Evolutionary conservation across 495 filamentous ascomycete genomes (phyloP), one percentile per base, ranked within the genome.

Genomic region (Penicillium turbatum): DNA sequence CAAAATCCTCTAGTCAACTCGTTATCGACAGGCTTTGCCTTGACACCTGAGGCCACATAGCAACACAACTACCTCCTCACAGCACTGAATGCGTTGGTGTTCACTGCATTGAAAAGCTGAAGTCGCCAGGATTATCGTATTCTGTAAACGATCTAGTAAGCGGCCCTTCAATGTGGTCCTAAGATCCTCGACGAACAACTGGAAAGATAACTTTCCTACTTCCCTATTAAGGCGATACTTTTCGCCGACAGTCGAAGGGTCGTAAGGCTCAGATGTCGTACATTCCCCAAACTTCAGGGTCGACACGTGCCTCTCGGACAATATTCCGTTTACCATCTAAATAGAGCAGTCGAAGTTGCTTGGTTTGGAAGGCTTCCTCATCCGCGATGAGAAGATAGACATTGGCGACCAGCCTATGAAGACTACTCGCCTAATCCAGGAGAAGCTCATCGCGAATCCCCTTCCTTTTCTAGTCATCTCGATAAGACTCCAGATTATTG

Each of bases 301-400:
- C 41, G 26, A 44, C 24, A 44, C 41, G 41, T 16, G 41, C 41
- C 26, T 44, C 41, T 29, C 41, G 26, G 26, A 44, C 41, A 27
- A 44, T 44, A 44, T 44, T 44, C 11, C 41, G 41, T 30, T 30
- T 30, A 7, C 26, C 41, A 44, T 42, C 39, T 10, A 42, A 30
- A 44, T 44, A 44, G 41, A 44, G 41, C 26, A 44, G 41, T 26
- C 41, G 41, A 29, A 44, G 26, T 30, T 17, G 24, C 26, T 44
- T 44, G 11, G 41, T 30, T 30, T 30, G 41, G 41, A 44, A 44
- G 26, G 41, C 41, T 44, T 44, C 41, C 41, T 44, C 13, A 30
- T 44, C 41, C 26, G 41, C 41, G 41, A 44, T 44, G 41, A 44
- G 41, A 29, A 44, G 41, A 30, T 44, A 44, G 26, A 30, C 26